Conservation (phyloP, 2,329 filamentous ascomycete genomes). For the Colletotrichum karsti region DNA sequence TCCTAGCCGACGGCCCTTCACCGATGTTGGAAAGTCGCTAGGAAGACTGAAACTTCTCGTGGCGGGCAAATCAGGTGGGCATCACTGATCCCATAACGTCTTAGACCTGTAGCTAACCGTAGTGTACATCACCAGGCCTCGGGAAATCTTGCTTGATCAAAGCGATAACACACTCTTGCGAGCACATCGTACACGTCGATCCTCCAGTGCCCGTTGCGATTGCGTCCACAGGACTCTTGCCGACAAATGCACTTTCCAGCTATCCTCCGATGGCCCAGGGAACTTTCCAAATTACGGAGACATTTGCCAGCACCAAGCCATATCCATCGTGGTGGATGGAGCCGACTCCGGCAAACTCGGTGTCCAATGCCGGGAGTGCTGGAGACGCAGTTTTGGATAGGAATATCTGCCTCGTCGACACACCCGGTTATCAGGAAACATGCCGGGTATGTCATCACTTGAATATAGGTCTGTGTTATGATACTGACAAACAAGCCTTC, state of each 20-base stretch:
- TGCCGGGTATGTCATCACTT: conserved; percentile 54
- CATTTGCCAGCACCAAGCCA: conserved; percentile 82
- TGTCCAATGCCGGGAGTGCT: conserved; percentile 55
- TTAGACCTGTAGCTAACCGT: conserved; percentile 25
- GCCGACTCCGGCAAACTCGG: conserved; percentile 67
- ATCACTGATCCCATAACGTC: conserved; percentile 14
- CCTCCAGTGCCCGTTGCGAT: conserved; percentile 49
- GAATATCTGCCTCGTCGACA: conserved; percentile 95
- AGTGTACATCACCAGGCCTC: conserved; percentile 60
- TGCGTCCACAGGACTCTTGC: conserved; percentile 6
- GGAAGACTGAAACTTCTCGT: conserved; percentile 91
- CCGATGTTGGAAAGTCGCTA: conserved; percentile 82
- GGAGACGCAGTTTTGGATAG: conserved; percentile 85
- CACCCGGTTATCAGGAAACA: conserved; percentile 68
- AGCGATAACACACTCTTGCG: conserved; percentile 84
- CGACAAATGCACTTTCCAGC: background rate
- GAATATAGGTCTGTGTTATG: background rate
- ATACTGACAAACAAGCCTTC: conserved; percentile 41
- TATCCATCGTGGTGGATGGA: conserved; percentile 93
- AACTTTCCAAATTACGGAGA: conserved; percentile 64
- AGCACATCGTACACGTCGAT: conserved; percentile 95
- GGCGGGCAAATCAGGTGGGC: conserved; percentile 77
- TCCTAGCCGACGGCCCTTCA: conserved; percentile 89
- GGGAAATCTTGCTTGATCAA: conserved; percentile 93
- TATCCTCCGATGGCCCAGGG: background rate